Conservation (phyloP, 148 eudicot genomes). For the Polygonum aviculare region DNA sequence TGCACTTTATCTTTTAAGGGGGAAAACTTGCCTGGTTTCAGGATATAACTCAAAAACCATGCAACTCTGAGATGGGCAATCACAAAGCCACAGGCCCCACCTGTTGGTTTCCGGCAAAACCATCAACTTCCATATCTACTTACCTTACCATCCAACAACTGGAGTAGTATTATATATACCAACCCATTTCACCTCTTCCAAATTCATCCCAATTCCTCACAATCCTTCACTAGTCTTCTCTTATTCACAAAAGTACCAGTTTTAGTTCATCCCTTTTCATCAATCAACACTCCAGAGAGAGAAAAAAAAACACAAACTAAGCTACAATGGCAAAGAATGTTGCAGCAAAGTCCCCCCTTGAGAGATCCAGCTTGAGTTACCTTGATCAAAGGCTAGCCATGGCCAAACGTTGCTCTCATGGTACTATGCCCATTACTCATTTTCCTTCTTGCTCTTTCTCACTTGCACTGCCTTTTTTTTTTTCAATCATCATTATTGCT, state of each 20-base stretch:
- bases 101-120: conserved; percentile 13
- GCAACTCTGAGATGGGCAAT: conserved; percentile 11
- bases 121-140: conserved; percentile 12
- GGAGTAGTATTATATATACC: background rate
- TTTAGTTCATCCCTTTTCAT: no score
- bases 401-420: conserved; percentile 86
- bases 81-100: background rate
- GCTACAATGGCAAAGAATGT: conserved; percentile 40
- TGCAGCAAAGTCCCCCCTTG: conserved; percentile 37
- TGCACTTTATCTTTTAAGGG: background rate
- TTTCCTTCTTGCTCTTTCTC: background rate
- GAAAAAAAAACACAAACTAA: background rate
- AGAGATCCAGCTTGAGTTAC: conserved; percentile 36
- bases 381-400: conserved; percentile 69
- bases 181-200: background rate
- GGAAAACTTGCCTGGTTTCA: background rate
- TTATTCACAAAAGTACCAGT: background rate
- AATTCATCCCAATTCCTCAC: background rate
- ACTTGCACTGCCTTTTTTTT: no score
- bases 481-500: no score
- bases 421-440: conserved; percentile 16
- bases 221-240: background rate
- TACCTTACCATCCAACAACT: background rate
- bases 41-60: conserved; percentile 14
- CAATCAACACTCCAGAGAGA: background rate